A percentile compares a stretch with the other conserved stretches of the same genome.
These are phyloP conservation scores for Actinidia arguta DNA, from an alignment of 179 eudicot genomes.

Conservation along the genomic window DNA sequence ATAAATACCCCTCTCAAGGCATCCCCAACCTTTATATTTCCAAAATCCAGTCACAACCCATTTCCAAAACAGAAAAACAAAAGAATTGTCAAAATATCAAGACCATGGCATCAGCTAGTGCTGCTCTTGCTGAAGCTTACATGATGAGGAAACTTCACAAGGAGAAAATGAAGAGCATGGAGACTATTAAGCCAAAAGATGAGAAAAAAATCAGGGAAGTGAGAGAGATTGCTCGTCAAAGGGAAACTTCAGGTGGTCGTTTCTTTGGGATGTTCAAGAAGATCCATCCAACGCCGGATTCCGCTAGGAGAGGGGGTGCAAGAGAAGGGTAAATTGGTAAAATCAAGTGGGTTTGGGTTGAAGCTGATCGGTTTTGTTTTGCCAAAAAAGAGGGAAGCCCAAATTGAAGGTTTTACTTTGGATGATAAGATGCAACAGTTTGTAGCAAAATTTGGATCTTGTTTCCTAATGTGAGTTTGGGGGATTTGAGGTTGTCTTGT, in stretches of 20 bases:
- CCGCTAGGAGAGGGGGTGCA: neutral
- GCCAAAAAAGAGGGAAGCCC: neutral
- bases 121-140: slow-evolving; percentile 14
- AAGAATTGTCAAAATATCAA: neutral
- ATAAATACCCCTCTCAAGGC: neutral
- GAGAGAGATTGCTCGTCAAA: neutral
- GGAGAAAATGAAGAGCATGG: neutral
- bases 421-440: too few species aligned
- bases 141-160: slow-evolving; percentile 15
- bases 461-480: too few species aligned
- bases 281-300: slow-evolving; percentile 13
- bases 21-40: neutral
- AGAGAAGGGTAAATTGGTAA: neutral
- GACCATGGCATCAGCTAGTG: slow-evolving; percentile 1
- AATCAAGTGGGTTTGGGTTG: neutral
- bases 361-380: neutral
- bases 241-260: neutral
- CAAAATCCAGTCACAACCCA: neutral
- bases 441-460: too few species aligned
- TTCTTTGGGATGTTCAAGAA: slow-evolving; percentile 15
- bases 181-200: neutral
- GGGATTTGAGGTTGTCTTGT: too few species aligned
- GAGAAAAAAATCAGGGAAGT: neutral
- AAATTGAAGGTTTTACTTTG: too few species aligned
- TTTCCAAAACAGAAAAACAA: neutral